Evolutionary conservation across 1,139 yeast genomes (phyloP), one percentile per base, ranked within the genome.

Genomic region (Protomyces macrosporus): DNA sequence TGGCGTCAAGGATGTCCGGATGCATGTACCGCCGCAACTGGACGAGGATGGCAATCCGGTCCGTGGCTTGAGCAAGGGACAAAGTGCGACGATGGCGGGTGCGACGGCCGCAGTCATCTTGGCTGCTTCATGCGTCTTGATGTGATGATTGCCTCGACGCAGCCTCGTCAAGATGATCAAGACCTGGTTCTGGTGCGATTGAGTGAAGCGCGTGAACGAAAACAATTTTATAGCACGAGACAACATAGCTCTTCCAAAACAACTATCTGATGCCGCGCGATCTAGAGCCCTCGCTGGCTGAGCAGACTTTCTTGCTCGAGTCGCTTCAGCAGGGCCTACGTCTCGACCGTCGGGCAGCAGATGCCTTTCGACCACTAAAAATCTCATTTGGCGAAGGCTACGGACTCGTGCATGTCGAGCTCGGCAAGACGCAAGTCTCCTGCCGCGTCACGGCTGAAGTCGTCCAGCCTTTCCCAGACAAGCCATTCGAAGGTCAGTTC

Each of bases 401-500:
- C 71, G 98, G 98, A 7, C 88, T 84, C 70, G 95, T 87, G 14
- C 90, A 88, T 69, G 84, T 91, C 9, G 76, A 76, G 42, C 79
- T 91, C 74, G 98, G 98, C 0, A 76, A 81, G 36, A 89, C 96
- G 6, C 67, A 82, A 70, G 83, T 93, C 3, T 84, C 88, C 2
- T 93, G 87, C 14, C 81, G 93, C 65, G 85, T 91, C 1, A 85
- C 93, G 33, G 88, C 96, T 30, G 86, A 84, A 65, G 85, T 95
- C n/a, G 81, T 84, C 7, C 82, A 83, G 67, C 98, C 98, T 0
- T 87, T 82, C 69, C 96, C 90, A 64, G 96, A 91, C 70, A 80
- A 97, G 60, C 98, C 98, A 1, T 91, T 89, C 72, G 98, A 95
- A 75, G 98, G 98, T 0, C 74, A 88, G 3, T 90, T 93, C 72